Percentiles rank a stretch among this genome's conserved stretches.
Evolutionary conservation across 2,329 filamentous ascomycete species (phyloP).

Genomic region (Ilyonectria robusta): DNA sequence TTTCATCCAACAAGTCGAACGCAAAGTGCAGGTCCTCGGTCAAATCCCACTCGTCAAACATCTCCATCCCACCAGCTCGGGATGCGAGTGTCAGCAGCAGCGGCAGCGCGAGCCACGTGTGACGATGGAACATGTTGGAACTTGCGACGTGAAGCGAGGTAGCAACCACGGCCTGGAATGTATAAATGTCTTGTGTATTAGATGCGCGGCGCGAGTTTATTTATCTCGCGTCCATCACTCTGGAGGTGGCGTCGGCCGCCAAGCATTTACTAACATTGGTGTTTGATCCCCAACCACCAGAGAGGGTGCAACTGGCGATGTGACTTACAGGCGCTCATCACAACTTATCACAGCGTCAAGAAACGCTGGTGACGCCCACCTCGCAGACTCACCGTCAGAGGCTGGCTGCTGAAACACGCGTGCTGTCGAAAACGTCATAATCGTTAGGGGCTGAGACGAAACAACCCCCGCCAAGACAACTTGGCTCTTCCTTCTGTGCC

Average conservation of each 20-base stretch:
- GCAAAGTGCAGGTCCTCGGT: slow-evolving; percentile 21
- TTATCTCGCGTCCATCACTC: no score
- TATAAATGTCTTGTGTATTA: background rate
- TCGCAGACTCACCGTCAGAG: background rate
- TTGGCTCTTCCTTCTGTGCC: background rate
- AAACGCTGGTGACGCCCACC: background rate
- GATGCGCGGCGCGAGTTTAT: background rate
- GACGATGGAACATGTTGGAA: slow-evolving; percentile 11
- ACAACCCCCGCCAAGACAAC: background rate
- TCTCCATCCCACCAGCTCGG: slow-evolving; percentile 9
- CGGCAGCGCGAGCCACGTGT: slow-evolving; percentile 9
- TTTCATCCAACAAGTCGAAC: slow-evolving; percentile 23
- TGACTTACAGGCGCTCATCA: background rate
- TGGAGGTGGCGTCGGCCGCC: background rate
- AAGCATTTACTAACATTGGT: background rate
- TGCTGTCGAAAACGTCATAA: background rate
- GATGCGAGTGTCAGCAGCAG: background rate
- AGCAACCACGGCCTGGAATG: background rate
- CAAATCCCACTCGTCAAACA: slow-evolving; percentile 28
- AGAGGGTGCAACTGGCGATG: background rate
- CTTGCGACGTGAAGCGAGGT: background rate
- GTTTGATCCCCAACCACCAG: background rate
- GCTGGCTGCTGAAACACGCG: slow-evolving; percentile 9
- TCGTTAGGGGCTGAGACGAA: slow-evolving; percentile 2
- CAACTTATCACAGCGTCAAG: background rate